These are phyloP conservation scores for Alternaria dauci DNA, from an alignment of 2,329 filamentous ascomycete genomes.

Conservation along the genomic window DNA sequence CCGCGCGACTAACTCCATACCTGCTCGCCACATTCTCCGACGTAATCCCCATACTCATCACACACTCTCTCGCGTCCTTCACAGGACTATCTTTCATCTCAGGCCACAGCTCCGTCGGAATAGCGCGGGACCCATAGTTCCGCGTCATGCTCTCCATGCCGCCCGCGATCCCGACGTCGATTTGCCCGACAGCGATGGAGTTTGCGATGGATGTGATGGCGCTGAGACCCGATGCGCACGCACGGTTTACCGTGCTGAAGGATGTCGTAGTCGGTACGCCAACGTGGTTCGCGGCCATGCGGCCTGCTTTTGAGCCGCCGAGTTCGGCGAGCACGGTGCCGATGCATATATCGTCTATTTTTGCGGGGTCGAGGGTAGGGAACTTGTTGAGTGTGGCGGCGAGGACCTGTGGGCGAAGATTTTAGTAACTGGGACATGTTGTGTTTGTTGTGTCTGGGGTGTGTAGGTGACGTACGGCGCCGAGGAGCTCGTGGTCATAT, in stretches of 20 bases:
- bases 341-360: constrained; percentile 82
- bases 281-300: constrained; percentile 88
- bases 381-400: constrained; percentile 75
- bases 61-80: constrained; percentile 80
- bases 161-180: constrained; percentile 79
- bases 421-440: constrained; percentile 52
- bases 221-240: constrained; percentile 80
- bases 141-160: constrained; percentile 97
- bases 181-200: constrained; percentile 76
- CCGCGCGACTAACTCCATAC: constrained; percentile 75
- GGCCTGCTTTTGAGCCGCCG: constrained; percentile 86
- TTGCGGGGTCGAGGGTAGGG: constrained; percentile 73
- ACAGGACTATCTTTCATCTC: constrained; percentile 69
- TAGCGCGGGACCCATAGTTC: constrained; percentile 86
- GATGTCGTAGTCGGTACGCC: constrained; percentile 76
- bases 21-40: constrained; percentile 85
- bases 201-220: constrained; percentile 78
- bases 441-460: no score
- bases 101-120: constrained; percentile 82
- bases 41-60: constrained; percentile 94
- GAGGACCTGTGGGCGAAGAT: constrained; percentile 54
- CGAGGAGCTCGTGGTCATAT: constrained; percentile 88
- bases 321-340: constrained; percentile 92
- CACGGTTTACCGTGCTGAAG: constrained; percentile 88
- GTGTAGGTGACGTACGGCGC: constrained; percentile 56